Percentiles rank a stretch among this genome's conserved stretches.
phyloP scores from a whole-genome alignment of 495 filamentous ascomycete genomes.

The Penicillium argentinense region DNA sequence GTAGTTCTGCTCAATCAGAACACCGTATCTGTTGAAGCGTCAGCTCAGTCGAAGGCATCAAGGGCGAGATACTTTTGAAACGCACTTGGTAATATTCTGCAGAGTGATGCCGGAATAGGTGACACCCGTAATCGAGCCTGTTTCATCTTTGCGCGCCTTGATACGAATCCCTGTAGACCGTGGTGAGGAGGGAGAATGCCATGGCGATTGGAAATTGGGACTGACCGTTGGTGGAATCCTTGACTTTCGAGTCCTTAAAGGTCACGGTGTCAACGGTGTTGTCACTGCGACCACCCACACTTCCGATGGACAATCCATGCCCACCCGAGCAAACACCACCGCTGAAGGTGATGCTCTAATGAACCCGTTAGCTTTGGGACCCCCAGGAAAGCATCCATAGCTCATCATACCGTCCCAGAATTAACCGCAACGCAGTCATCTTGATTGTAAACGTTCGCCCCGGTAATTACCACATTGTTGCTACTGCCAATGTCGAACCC shows the following conservation, averaged over 20 bases:
- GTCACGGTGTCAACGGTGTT: conserved; percentile 56
- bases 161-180: conserved; percentile 27
- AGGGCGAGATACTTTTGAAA: background rate
- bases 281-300: conserved; percentile 56
- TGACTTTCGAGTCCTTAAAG: conserved; percentile 47
- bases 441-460: conserved; percentile 59
- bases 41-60: background rate
- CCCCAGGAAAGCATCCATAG: too few species aligned
- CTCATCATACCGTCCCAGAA: conserved; percentile 31
- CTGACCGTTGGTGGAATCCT: conserved; percentile 48
- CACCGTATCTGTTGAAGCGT: conserved; percentile 45
- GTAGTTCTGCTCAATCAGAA: conserved; percentile 66
- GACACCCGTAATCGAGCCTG: conserved; percentile 22
- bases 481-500: conserved; percentile 62
- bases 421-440: conserved; percentile 69
- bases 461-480: conserved; percentile 53
- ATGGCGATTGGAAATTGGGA: too few species aligned
- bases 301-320: conserved; percentile 62
- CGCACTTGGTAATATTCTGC: conserved; percentile 19
- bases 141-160: conserved; percentile 26
- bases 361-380: conserved; percentile 4
- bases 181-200: too few species aligned
- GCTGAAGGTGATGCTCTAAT: conserved; percentile 48
- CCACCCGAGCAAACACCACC: conserved; percentile 52
- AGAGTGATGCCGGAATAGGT: conserved; percentile 28